These are phyloP conservation scores for Cladosporium sp. DNA, from an alignment of 2,329 filamentous ascomycete species.

Conservation along the genomic window DNA sequence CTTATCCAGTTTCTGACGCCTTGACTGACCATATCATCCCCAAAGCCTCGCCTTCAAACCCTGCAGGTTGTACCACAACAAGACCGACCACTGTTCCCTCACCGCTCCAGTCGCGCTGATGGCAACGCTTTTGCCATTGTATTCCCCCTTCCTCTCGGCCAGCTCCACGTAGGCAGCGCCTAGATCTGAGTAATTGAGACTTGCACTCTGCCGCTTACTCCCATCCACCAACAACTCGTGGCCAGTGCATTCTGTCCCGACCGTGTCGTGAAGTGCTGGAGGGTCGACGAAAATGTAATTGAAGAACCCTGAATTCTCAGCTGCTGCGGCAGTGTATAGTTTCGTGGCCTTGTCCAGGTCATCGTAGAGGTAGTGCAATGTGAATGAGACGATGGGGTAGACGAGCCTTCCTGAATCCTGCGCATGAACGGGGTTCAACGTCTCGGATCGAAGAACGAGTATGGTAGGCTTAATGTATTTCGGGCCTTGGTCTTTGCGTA, in stretches of 20 bases:
- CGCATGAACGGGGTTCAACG: constrained; percentile 11
- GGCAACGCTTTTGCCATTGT: constrained; percentile 14
- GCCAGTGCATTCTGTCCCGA: constrained; percentile 13
- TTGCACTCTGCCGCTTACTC: background rate
- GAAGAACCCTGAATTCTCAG: constrained; percentile 8
- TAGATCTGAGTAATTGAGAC: constrained; percentile 21
- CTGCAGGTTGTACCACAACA: constrained; percentile 12
- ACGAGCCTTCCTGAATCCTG: background rate
- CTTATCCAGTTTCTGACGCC: no score
- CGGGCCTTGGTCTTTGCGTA: constrained; percentile 2
- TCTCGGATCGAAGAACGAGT: constrained; percentile 14
- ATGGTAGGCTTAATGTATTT: constrained; percentile 13
- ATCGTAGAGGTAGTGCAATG: constrained; percentile 16
- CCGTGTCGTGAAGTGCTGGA: constrained; percentile 14
- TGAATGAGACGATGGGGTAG: constrained; percentile 5
- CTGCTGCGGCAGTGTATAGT: constrained; percentile 2
- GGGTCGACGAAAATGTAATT: constrained; percentile 17
- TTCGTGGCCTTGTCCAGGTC: constrained; percentile 15
- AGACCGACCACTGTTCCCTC: constrained; percentile 12
- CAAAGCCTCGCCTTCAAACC: constrained; percentile 14
- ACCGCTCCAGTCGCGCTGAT: constrained; percentile 19
- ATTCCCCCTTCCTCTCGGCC: constrained; percentile 17
- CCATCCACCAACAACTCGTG: constrained; percentile 14
- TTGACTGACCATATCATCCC: constrained; percentile 7
- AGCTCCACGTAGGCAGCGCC: constrained; percentile 19